Evolutionary conservation across 129 eudicot genomes (phyloP).

Genomic region (Flaveria linearis): DNA sequence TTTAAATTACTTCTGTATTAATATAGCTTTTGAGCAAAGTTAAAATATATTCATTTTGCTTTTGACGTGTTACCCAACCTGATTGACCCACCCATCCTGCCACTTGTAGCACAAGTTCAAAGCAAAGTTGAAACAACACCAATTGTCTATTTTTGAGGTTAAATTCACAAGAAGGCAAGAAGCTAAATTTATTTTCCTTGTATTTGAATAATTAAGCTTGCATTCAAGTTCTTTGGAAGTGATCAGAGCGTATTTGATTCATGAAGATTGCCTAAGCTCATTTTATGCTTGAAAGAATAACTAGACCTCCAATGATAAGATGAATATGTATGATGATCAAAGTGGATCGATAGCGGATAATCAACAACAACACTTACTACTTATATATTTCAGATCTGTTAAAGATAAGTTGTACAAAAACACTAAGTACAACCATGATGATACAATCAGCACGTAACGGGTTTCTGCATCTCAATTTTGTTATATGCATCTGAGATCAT

Average conservation of each 20-base stretch:
- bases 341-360: too few species aligned
- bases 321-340: conserved; percentile 6
- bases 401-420: too few species aligned
- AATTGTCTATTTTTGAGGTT: background rate
- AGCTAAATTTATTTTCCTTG: background rate
- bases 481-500: too few species aligned
- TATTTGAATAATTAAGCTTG: conserved; percentile 1
- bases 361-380: too few species aligned
- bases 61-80: conserved; percentile 3
- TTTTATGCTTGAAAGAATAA: background rate
- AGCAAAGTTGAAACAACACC: background rate
- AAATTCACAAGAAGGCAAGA: background rate
- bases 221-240: background rate
- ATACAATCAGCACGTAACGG: too few species aligned
- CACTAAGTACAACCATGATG: too few species aligned
- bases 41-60: background rate
- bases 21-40: background rate
- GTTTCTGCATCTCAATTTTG: too few species aligned
- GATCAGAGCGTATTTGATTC: background rate
- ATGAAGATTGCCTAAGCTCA: conserved; percentile 1
- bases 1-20: too few species aligned
- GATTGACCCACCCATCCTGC: background rate
- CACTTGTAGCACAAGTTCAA: conserved; percentile 3
- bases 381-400: too few species aligned
- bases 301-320: conserved; percentile 8